phyloP scores from a whole-genome alignment of 148 eudicot species.

The Rhododendron griersonianum region DNA sequence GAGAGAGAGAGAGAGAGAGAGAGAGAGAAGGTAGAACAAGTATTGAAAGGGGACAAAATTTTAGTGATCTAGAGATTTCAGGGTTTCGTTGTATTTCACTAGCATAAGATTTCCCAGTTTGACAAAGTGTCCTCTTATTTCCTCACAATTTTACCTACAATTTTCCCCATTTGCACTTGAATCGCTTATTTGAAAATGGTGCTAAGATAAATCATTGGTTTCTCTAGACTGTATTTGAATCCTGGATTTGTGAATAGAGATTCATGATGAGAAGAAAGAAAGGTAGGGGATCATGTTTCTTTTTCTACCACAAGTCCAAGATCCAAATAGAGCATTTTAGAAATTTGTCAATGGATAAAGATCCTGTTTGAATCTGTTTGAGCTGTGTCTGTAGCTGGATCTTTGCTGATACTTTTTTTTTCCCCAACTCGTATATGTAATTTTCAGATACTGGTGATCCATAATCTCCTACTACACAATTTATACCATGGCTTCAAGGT shows the following conservation, averaged over 20 bases:
- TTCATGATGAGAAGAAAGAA: background rate
- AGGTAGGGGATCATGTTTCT: background rate
- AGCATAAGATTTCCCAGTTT: background rate
- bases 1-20: background rate
- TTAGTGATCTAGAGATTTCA: background rate
- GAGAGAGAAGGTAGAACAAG: background rate
- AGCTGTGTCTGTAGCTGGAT: background rate
- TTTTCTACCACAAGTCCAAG: background rate
- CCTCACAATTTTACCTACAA: background rate
- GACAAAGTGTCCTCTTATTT: background rate
- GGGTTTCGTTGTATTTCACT: background rate
- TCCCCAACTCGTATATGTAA: background rate
- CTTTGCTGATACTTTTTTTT: background rate
- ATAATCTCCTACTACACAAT: background rate
- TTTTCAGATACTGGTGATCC: conserved; percentile 5
- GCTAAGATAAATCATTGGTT: background rate
- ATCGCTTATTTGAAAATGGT: background rate
- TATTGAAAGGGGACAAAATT: background rate
- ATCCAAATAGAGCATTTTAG: background rate
- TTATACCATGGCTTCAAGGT: conserved; percentile 27
- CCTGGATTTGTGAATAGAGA: background rate
- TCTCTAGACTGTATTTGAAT: background rate
- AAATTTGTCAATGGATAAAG: background rate
- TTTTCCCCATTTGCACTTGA: background rate
- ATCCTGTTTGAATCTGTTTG: background rate